Percentiles rank a stretch among this genome's conserved stretches.
phyloP scores from a whole-genome alignment of 768 basidiomycete species.

The Mycena latifolia region DNA sequence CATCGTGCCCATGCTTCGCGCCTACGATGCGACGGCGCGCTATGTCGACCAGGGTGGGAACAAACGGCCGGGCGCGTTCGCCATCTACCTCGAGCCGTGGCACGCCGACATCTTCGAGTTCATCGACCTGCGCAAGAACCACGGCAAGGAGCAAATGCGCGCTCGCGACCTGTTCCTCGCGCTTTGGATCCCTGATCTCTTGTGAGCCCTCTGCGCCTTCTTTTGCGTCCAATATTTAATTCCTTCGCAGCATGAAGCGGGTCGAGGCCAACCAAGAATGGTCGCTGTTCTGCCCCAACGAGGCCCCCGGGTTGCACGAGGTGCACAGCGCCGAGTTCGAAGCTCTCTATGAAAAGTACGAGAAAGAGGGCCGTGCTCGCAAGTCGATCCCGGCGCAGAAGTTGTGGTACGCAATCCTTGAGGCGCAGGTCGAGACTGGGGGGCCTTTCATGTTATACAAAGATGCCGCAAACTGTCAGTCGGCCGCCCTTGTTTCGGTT shows the following conservation, averaged over 20 bases:
- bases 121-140: conserved; percentile 97
- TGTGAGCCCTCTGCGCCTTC: conserved; percentile 64
- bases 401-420: conserved; percentile 97
- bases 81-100: conserved; percentile 99
- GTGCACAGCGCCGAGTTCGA: conserved; percentile 94
- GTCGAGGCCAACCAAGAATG: conserved; percentile 92
- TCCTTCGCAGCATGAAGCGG: conserved; percentile 86
- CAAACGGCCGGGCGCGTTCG: conserved; percentile 98
- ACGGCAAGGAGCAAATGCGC: conserved; percentile 97
- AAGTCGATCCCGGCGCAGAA: conserved; percentile 94
- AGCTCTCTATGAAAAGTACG: conserved; percentile 86
- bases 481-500: neutral
- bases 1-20: conserved; percentile 99
- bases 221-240: neutral
- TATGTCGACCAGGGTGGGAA: conserved; percentile 99
- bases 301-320: conserved; percentile 91
- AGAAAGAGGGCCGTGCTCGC: conserved; percentile 89
- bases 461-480: conserved; percentile 91
- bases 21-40: conserved; percentile 97
- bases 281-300: conserved; percentile 98
- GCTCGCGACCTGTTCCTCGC: conserved; percentile 99
- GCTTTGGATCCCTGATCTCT: conserved; percentile 97
- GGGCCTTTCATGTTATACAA: conserved; percentile 99
- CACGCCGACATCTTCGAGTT: conserved; percentile 99
- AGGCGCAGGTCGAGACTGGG: conserved; percentile 98